These are phyloP conservation scores for Tetrapisispora namnaoensis DNA, from an alignment of 805 yeast genomes.

Conservation along the genomic window DNA sequence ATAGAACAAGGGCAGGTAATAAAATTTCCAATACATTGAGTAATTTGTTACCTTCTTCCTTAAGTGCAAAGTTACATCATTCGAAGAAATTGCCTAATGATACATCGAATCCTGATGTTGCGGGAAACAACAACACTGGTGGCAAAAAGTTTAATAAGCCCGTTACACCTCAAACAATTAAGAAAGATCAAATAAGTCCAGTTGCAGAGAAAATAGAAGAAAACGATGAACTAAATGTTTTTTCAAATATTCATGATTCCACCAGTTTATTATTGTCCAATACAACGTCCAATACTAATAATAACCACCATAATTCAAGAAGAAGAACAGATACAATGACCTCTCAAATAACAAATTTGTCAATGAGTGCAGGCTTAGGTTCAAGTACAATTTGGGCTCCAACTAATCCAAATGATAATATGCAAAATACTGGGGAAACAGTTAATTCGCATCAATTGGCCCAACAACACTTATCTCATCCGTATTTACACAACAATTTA, in stretches of 20 bases:
- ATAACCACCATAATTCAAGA: slow-evolving; percentile 23
- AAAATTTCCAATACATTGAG: slow-evolving; percentile 28
- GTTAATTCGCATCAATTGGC: background rate
- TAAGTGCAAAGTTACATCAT: slow-evolving; percentile 28
- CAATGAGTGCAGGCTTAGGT: slow-evolving; percentile 19
- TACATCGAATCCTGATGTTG: background rate
- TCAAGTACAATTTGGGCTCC: slow-evolving; percentile 23
- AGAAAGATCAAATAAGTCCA: background rate
- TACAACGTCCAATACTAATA: slow-evolving; percentile 23
- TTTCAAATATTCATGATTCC: slow-evolving; percentile 21
- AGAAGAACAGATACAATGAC: slow-evolving; percentile 28
- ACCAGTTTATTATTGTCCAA: slow-evolving; percentile 6
- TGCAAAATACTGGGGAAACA: slow-evolving; percentile 6
- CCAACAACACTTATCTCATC: slow-evolving; percentile 1
- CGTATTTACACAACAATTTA: background rate
- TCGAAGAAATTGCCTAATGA: slow-evolving; percentile 3
- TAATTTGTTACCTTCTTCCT: slow-evolving; percentile 25
- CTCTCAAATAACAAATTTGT: slow-evolving; percentile 29
- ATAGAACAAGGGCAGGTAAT: slow-evolving; percentile 25
- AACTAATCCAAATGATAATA: slow-evolving; percentile 7
- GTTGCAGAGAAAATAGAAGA: background rate
- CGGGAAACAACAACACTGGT: background rate
- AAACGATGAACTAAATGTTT: slow-evolving; percentile 12
- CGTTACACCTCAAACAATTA: background rate
- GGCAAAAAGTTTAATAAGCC: background rate